Evolutionary conservation across 495 filamentous ascomycete genomes (phyloP).

Genomic region (Cetradonia linearis): DNA sequence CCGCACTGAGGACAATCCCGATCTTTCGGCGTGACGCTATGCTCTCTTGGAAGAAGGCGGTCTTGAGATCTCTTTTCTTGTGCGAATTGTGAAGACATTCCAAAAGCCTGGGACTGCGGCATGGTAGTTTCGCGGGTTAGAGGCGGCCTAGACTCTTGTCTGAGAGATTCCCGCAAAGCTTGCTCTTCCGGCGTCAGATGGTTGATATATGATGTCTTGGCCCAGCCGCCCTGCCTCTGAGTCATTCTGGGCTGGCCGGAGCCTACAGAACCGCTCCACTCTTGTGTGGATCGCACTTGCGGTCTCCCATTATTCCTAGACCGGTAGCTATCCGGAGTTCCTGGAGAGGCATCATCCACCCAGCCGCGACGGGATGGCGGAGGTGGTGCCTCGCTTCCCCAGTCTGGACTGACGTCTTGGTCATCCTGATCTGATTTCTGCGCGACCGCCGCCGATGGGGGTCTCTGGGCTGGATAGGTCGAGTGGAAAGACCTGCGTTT

Average conservation of each 20-base stretch:
- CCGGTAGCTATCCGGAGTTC: background rate
- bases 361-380: background rate
- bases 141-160: background rate
- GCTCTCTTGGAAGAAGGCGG: background rate
- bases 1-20: slow-evolving; percentile 5
- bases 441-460: slow-evolving; percentile 15
- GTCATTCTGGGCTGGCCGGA: background rate
- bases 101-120: background rate
- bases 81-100: background rate
- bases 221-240: slow-evolving; percentile 1
- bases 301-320: slow-evolving; percentile 6
- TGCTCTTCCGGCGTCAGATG: slow-evolving; percentile 5
- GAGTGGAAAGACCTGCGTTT: slow-evolving; percentile 19
- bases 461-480: slow-evolving; percentile 2
- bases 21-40: background rate
- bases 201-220: background rate
- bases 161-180: slow-evolving; percentile 3
- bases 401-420: background rate
- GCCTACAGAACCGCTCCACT: background rate
- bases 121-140: no score
- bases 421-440: background rate
- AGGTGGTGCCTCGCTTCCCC: background rate
- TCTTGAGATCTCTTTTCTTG: background rate
- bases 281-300: background rate
- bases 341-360: background rate